phyloP scores from a whole-genome alignment of 805 yeast species.

The Myxozyma geophila region DNA sequence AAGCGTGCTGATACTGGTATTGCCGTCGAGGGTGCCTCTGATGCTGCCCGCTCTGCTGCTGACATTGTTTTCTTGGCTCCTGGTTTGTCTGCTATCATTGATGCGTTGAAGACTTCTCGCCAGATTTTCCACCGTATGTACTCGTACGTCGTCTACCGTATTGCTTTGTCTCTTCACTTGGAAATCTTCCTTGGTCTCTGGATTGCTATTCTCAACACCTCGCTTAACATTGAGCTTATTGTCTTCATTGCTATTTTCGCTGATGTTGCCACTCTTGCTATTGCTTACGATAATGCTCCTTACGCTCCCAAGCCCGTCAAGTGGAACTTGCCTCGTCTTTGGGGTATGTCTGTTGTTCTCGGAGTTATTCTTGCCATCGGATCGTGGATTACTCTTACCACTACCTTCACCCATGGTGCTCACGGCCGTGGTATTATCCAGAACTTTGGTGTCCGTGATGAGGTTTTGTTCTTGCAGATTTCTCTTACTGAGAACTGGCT shows the following conservation, averaged over 20 bases:
- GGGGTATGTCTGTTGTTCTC: constrained; percentile 78
- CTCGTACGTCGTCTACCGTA: constrained; percentile 97
- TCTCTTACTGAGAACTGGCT: constrained; percentile 97
- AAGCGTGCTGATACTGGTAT: constrained; percentile 86
- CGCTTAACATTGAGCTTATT: constrained; percentile 86
- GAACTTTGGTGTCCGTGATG: constrained; percentile 92
- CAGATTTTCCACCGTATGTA: constrained; percentile 99
- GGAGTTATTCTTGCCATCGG: constrained; percentile 73
- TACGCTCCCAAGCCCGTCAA: constrained; percentile 90
- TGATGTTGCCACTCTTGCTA: constrained; percentile 79
- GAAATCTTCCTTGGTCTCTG: constrained; percentile 94
- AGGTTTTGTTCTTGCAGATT: constrained; percentile 91
- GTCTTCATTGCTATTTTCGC: constrained; percentile 96
- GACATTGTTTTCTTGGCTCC: constrained; percentile 58
- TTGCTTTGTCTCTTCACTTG: constrained; percentile 92
- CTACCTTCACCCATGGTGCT: constrained; percentile 71
- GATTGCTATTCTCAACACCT: constrained; percentile 90
- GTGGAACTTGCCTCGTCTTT: constrained; percentile 93
- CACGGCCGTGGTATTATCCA: constrained; percentile 90
- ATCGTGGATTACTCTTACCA: constrained; percentile 93
- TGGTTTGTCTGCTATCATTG: constrained; percentile 65
- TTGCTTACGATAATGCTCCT: constrained; percentile 93
- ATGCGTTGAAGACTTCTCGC: constrained; percentile 82
- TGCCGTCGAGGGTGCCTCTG: constrained; percentile 63
- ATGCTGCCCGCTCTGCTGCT: constrained; percentile 54